A percentile compares a stretch with the other conserved stretches of the same genome.
Conservation (phyloP, 345 rosid genomes). For the Eutrema heterophyllum region DNA sequence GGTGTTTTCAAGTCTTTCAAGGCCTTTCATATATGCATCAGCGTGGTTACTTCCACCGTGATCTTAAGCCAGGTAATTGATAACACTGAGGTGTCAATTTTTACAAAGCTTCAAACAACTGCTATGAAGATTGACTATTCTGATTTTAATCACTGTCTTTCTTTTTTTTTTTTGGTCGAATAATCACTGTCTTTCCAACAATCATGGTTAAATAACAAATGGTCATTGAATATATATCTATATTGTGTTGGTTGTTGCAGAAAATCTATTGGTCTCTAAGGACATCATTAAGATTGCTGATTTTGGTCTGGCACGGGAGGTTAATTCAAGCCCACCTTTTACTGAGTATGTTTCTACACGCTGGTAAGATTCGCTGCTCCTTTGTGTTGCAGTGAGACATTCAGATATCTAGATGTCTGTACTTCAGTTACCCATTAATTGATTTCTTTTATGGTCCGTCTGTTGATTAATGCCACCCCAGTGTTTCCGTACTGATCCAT, state of each 20-base stretch:
- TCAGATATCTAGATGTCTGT: not conserved
- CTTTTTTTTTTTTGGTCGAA: not conserved
- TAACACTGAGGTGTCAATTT: conserved; percentile 1
- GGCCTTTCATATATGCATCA: conserved; percentile 94
- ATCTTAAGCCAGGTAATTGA: conserved; percentile 91
- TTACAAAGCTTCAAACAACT: not conserved
- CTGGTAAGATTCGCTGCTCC: conserved; percentile 50
- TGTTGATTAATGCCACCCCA: not conserved
- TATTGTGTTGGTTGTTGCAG: conserved; percentile 38
- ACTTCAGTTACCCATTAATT: not conserved
- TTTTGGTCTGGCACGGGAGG: conserved; percentile 96
- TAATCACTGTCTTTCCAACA: not conserved
- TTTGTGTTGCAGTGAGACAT: not conserved
- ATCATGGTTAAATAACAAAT: not conserved
- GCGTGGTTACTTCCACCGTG: conserved; percentile 96
- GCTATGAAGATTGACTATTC: not conserved
- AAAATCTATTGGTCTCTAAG: conserved; percentile 81
- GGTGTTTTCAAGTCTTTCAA: conserved; percentile 98
- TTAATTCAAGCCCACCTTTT: conserved; percentile 81
- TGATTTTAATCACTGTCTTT: not conserved
- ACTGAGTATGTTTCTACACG: conserved; percentile 96
- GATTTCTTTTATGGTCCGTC: not conserved
- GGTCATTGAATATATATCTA: not conserved
- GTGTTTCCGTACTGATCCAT: not conserved
- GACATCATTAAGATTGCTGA: conserved; percentile 84